Conservation (phyloP, 164 flowering plant genomes). For the Kingdonia uniflora region DNA sequence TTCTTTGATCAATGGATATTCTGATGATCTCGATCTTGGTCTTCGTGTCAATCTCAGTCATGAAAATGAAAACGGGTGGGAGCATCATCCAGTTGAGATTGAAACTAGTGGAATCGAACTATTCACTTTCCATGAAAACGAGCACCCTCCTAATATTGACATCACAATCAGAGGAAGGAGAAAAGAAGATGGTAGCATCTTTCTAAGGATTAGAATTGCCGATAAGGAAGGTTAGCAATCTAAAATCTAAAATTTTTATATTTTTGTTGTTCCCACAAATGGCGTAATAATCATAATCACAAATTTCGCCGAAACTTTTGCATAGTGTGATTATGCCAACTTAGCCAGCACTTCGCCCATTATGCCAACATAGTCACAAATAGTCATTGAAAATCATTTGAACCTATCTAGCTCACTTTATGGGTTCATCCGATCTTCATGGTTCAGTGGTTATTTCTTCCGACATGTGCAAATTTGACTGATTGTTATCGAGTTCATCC, state of each 20-base stretch:
- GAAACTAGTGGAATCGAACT: constrained; percentile 40
- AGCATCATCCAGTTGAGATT: constrained; percentile 21
- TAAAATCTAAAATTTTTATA: background rate
- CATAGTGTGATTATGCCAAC: too few species aligned
- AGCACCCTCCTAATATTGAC: constrained; percentile 36
- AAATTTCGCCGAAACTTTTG: too few species aligned
- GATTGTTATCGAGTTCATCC: too few species aligned
- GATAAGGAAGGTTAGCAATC: constrained; percentile 61
- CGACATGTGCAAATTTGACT: too few species aligned
- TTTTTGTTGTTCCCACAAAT: too few species aligned
- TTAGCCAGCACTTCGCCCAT: too few species aligned
- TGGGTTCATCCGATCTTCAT: too few species aligned
- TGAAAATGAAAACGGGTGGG: constrained; percentile 30
- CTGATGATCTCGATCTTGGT: constrained; percentile 16
- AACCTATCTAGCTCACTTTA: too few species aligned
- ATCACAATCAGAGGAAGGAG: constrained; percentile 58
- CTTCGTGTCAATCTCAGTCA: constrained; percentile 5
- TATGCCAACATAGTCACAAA: too few species aligned
- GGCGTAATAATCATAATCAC: too few species aligned
- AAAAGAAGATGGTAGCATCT: constrained; percentile 57
- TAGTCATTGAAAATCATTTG: too few species aligned
- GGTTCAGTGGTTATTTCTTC: too few species aligned
- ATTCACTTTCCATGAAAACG: constrained; percentile 51
- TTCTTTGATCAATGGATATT: constrained; percentile 26
- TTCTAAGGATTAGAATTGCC: constrained; percentile 63